Evolutionary conservation across 768 basidiomycete genomes (phyloP).

Genomic region (Lactarius hengduanensis): DNA sequence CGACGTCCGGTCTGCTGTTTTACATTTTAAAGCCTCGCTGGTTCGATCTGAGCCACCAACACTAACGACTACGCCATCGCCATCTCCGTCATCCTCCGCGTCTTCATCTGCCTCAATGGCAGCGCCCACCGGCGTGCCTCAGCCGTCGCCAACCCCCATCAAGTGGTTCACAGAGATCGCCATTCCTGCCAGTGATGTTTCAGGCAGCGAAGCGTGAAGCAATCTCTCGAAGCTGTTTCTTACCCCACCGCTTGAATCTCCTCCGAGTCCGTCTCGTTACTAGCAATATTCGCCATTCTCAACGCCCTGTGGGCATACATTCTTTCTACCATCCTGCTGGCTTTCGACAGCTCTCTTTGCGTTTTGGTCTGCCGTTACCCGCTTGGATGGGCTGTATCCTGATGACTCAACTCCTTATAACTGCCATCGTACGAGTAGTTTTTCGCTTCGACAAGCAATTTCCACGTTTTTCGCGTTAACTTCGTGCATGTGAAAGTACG

Average conservation of each 20-base stretch:
- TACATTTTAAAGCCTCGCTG: not conserved
- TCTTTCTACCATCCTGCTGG: not conserved
- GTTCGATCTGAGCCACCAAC: not conserved
- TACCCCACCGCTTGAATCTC: too few species aligned
- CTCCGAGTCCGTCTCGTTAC: not conserved
- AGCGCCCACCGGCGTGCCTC: not conserved
- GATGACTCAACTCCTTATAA: not conserved
- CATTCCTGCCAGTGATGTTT: not conserved
- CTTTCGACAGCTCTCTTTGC: not conserved
- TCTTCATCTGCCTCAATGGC: not conserved
- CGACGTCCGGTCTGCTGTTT: not conserved
- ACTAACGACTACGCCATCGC: not conserved
- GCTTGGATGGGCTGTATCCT: not conserved
- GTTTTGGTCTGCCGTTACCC: not conserved
- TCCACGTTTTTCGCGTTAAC: not conserved
- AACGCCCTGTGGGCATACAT: not conserved
- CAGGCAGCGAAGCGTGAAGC: not conserved
- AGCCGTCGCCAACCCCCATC: not conserved
- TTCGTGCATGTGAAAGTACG: not conserved
- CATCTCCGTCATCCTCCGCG: not conserved
- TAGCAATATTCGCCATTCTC: not conserved
- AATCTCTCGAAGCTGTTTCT: not conserved
- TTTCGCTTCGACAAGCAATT: not conserved
- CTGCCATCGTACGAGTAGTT: not conserved
- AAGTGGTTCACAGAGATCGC: not conserved